Evolutionary conservation across 148 eudicot species (phyloP).

Genomic region (Arctostaphylos glauca): DNA sequence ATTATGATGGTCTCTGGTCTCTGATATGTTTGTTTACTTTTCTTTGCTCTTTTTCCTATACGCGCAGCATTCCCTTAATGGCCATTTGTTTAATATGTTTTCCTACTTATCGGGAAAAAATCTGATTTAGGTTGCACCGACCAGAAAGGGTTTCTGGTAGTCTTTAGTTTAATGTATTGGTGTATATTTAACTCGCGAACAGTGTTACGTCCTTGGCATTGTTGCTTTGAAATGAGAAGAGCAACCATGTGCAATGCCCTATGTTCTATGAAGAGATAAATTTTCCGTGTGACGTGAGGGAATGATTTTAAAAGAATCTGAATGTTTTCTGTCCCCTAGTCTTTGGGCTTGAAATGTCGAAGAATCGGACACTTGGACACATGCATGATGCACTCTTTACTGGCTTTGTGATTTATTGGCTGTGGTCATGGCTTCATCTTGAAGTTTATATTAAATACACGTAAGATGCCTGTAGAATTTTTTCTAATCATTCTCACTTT

Average conservation of each 20-base stretch:
- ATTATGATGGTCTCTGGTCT: neutral
- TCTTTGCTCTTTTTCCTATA: neutral
- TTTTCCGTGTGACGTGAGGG: neutral
- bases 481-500: slow-evolving; percentile 15
- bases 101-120: neutral
- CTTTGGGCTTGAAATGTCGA: neutral
- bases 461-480: slow-evolving; percentile 5
- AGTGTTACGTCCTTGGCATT: neutral
- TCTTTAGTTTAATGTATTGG: neutral
- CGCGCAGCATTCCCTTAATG: neutral
- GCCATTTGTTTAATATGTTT: neutral
- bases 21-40: neutral
- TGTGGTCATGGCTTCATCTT: neutral
- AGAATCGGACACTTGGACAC: neutral
- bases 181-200: neutral
- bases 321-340: neutral
- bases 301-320: neutral
- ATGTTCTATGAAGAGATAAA: neutral
- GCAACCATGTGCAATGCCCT: neutral
- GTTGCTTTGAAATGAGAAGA: neutral
- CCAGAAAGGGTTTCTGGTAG: neutral
- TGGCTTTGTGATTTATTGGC: neutral
- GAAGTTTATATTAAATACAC: neutral
- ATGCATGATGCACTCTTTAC: neutral
- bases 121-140: neutral